phyloP scores from a whole-genome alignment of 306 rosid genomes.

The Carpinus viminea region DNA sequence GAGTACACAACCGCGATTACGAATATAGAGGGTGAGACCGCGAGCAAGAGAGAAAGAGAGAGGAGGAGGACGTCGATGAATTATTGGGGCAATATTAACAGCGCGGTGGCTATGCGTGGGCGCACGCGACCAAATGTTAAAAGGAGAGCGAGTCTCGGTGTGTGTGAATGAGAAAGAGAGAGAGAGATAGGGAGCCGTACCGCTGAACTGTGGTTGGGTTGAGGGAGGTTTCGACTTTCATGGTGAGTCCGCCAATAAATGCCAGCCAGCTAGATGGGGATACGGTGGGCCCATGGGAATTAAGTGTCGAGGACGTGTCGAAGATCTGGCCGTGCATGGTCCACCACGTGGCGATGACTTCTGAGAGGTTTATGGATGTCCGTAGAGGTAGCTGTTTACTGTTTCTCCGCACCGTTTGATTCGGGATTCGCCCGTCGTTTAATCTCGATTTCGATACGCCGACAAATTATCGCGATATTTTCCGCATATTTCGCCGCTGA shows the following conservation, averaged over 20 bases:
- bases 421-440: not conserved
- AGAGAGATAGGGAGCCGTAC: constrained; percentile 37
- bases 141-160: not conserved
- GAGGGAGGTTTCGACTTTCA: not conserved
- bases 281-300: constrained; percentile 31
- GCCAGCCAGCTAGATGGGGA: constrained; percentile 42
- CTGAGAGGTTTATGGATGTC: not conserved
- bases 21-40: not conserved
- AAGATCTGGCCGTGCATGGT: not conserved
- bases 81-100: too few relatives aligned
- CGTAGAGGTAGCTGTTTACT: constrained; percentile 4
- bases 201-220: constrained; percentile 39
- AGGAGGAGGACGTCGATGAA: not conserved
- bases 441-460: constrained; percentile 34
- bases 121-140: not conserved
- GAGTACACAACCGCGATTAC: constrained; percentile 18
- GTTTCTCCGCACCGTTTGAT: constrained; percentile 15
- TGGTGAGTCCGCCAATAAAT: constrained; percentile 46
- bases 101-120: constrained; percentile 14
- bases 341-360: not conserved
- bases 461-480: constrained; percentile 68
- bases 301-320: constrained; percentile 28
- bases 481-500: not conserved
- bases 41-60: constrained; percentile 3
- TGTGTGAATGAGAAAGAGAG: not conserved